Percentiles rank a stretch among this genome's conserved stretches.
These are phyloP conservation scores for Populus hybrid DNA, from an alignment of 441 rosid genomes.

Conservation along the genomic window DNA sequence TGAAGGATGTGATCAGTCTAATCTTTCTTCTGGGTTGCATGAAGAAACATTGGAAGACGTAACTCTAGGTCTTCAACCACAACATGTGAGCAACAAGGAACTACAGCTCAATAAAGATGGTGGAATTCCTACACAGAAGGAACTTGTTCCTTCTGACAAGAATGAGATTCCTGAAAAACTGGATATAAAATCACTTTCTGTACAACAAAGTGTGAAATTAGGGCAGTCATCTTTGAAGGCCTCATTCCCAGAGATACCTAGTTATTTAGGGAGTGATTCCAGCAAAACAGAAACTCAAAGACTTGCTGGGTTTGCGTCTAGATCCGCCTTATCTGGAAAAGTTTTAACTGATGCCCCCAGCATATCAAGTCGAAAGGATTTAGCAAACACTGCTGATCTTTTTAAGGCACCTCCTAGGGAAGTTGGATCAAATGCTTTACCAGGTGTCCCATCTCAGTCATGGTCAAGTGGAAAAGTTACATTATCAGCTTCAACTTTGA, in stretches of 20 bases:
- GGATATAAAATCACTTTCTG: constrained; percentile 32
- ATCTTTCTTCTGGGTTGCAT: constrained; percentile 31
- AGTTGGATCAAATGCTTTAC: constrained; percentile 34
- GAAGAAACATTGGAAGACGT: constrained; percentile 30
- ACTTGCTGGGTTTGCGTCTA: constrained; percentile 30
- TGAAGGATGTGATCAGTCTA: constrained; percentile 26
- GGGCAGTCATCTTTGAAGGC: constrained; percentile 38
- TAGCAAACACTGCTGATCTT: constrained; percentile 30
- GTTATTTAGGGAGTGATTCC: constrained; percentile 15
- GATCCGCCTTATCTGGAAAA: constrained; percentile 36
- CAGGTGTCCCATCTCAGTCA: constrained; percentile 39
- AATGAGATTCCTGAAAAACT: constrained; percentile 26
- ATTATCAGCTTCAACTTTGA: background rate
- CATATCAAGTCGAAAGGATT: constrained; percentile 28
- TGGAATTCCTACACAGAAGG: constrained; percentile 23
- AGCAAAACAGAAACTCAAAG: constrained; percentile 35
- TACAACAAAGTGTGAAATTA: constrained; percentile 35
- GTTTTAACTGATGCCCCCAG: constrained; percentile 27
- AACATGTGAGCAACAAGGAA: constrained; percentile 29
- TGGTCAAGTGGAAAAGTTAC: constrained; percentile 40
- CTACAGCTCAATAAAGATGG: constrained; percentile 9
- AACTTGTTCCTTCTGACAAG: constrained; percentile 22
- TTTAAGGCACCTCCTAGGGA: constrained; percentile 32
- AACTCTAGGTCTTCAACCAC: constrained; percentile 21
- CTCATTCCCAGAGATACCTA: constrained; percentile 28